These are phyloP conservation scores for Colletotrichum cereale DNA, from an alignment of 2,329 filamentous ascomycete genomes.

Conservation along the genomic window DNA sequence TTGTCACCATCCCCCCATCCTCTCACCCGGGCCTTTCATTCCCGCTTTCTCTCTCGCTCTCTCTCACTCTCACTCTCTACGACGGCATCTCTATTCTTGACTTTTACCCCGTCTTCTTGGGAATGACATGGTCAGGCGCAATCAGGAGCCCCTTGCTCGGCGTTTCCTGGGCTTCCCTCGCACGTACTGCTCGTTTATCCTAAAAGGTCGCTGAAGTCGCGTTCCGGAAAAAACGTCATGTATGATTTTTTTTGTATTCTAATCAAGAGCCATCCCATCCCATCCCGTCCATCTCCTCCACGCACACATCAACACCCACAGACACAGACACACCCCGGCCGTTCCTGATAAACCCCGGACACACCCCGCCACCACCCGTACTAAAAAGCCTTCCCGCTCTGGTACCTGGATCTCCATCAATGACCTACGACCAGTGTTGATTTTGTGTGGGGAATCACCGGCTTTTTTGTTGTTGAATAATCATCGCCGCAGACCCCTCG, in stretches of 20 bases:
- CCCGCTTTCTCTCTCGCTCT: neutral
- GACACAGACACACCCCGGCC: neutral
- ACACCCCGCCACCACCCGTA: neutral
- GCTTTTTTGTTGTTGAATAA: neutral
- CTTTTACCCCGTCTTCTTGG: conserved; percentile 29
- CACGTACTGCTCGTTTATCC: neutral
- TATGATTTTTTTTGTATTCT: neutral
- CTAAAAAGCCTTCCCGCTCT: neutral
- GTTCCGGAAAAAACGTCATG: conserved; percentile 22
- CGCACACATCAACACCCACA: neutral
- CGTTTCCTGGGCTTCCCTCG: conserved; percentile 30
- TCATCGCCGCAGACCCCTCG: neutral
- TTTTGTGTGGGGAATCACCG: neutral
- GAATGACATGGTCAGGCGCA: conserved; percentile 22
- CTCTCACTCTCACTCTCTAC: neutral
- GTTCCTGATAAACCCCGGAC: neutral
- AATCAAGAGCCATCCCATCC: no score
- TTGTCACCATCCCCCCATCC: neutral
- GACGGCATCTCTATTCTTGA: neutral
- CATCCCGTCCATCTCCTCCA: neutral
- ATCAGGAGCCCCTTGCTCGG: conserved; percentile 30
- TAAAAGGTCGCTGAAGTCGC: conserved; percentile 16
- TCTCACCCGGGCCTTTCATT: neutral
- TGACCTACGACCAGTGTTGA: neutral
- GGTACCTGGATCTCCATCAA: neutral